These are phyloP conservation scores for Colletotrichum phormii DNA, from an alignment of 2,329 filamentous ascomycete species.

Conservation along the genomic window DNA sequence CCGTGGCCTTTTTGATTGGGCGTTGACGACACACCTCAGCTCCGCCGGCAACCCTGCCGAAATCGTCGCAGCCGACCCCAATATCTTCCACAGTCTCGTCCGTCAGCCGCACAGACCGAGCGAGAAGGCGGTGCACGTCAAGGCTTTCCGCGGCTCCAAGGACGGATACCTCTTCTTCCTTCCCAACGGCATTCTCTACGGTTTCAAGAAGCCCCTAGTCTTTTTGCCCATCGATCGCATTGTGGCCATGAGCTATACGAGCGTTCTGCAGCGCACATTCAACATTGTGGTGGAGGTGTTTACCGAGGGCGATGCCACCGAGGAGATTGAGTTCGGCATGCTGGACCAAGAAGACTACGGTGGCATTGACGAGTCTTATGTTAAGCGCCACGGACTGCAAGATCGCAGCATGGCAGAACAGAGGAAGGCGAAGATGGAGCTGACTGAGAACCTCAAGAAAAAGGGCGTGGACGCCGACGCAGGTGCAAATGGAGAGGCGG, in stretches of 20 bases:
- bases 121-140: constrained; percentile 74
- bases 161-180: constrained; percentile 77
- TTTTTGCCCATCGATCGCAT: constrained; percentile 73
- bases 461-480: constrained; percentile 55
- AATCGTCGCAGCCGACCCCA: constrained; percentile 65
- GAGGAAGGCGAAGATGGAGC: constrained; percentile 71
- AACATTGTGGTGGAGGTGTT: constrained; percentile 74
- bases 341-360: constrained; percentile 76
- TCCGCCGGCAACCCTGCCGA: constrained; percentile 59
- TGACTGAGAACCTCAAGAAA: constrained; percentile 69
- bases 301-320: constrained; percentile 58
- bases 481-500: constrained; percentile 46
- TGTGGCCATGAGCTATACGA: constrained; percentile 74
- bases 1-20: constrained; percentile 71
- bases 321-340: constrained; percentile 77
- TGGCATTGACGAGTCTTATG: constrained; percentile 72
- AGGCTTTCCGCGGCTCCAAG: constrained; percentile 75
- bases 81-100: constrained; percentile 67
- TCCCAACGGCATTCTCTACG: constrained; percentile 75
- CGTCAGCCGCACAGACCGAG: constrained; percentile 68
- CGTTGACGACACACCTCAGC: constrained; percentile 63
- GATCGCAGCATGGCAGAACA: constrained; percentile 77
- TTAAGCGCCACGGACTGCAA: constrained; percentile 70
- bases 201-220: constrained; percentile 76
- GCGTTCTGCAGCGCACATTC: constrained; percentile 75